phyloP scores from a whole-genome alignment of 441 rosid species.

The Euphorbia corollata region DNA sequence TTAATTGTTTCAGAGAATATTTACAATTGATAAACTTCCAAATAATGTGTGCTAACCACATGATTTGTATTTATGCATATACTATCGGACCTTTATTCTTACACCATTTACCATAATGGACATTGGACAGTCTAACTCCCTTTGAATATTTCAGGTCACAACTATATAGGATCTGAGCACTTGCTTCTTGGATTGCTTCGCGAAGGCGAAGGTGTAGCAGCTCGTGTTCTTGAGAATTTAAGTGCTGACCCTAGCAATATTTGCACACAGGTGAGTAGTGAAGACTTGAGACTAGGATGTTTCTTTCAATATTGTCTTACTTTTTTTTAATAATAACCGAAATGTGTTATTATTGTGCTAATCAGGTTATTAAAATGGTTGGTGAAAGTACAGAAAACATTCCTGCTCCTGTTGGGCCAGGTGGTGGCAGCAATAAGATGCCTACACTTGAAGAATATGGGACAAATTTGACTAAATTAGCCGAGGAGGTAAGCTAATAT shows the following conservation, averaged over 20 bases:
- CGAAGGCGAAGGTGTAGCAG: slow-evolving; percentile 99
- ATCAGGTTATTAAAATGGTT: slow-evolving; percentile 92
- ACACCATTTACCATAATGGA: slow-evolving; percentile 2
- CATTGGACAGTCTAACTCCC: slow-evolving; percentile 8
- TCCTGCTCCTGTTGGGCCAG: slow-evolving; percentile 75
- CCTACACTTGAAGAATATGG: slow-evolving; percentile 99
- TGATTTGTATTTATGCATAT: slow-evolving; percentile 1
- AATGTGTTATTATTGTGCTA: slow-evolving; percentile 10
- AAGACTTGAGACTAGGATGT: background rate
- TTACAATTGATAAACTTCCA: background rate
- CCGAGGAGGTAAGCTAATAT: slow-evolving; percentile 67
- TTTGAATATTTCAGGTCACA: slow-evolving; percentile 60
- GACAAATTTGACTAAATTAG: slow-evolving; percentile 89
- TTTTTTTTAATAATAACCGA: background rate
- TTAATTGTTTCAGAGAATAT: background rate
- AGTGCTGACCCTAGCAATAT: slow-evolving; percentile 93
- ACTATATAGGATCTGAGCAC: slow-evolving; percentile 97
- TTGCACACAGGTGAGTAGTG: slow-evolving; percentile 67
- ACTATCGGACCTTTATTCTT: background rate
- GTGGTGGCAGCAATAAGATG: slow-evolving; percentile 70
- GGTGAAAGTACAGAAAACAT: slow-evolving; percentile 85
- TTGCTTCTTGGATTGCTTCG: slow-evolving; percentile 91
- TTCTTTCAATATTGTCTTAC: background rate
- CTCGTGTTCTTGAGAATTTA: slow-evolving; percentile 94
- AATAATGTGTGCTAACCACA: background rate